Conservation (phyloP, 2,329 filamentous ascomycete species). For the Karstenula rhodostoma region DNA sequence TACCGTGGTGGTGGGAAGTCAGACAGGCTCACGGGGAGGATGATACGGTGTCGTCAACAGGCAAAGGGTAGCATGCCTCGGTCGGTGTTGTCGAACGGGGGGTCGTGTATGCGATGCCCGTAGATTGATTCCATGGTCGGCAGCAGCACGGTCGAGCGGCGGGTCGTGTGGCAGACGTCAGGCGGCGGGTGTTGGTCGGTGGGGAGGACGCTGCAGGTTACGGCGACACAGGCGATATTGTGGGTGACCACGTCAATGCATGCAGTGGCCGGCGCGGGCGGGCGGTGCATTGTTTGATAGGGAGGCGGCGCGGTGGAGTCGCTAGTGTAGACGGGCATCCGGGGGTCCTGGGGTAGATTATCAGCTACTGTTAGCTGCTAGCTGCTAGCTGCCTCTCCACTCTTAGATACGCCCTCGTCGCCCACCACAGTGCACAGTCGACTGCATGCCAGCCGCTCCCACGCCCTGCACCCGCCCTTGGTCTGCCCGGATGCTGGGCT, state of each 20-base stretch:
- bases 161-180: not conserved
- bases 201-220: conserved; percentile 5
- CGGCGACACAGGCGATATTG: conserved; percentile 5
- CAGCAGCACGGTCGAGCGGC: not conserved
- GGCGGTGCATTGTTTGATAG: not conserved
- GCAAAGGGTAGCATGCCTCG: not conserved
- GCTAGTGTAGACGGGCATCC: too few relatives aligned
- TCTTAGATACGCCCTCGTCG: not conserved
- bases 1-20: not conserved
- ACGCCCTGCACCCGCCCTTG: conserved; percentile 10
- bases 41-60: not conserved
- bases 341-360: conserved; percentile 20
- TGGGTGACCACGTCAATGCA: conserved; percentile 1
- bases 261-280: conserved; percentile 10
- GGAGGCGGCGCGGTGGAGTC: not conserved
- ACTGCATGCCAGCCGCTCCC: conserved; percentile 10
- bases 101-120: too few relatives aligned
- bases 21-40: not conserved
- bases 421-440: too few relatives aligned
- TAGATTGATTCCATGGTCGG: too few relatives aligned
- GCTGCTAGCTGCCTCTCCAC: not conserved
- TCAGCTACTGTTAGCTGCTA: conserved; percentile 2
- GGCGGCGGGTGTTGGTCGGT: not conserved
- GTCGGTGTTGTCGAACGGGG: not conserved
- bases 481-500: conserved; percentile 27